A percentile compares a stretch with the other conserved stretches of the same genome.
phyloP scores from a whole-genome alignment of 2,329 filamentous ascomycete species.

The Botrytis sinoallii region DNA sequence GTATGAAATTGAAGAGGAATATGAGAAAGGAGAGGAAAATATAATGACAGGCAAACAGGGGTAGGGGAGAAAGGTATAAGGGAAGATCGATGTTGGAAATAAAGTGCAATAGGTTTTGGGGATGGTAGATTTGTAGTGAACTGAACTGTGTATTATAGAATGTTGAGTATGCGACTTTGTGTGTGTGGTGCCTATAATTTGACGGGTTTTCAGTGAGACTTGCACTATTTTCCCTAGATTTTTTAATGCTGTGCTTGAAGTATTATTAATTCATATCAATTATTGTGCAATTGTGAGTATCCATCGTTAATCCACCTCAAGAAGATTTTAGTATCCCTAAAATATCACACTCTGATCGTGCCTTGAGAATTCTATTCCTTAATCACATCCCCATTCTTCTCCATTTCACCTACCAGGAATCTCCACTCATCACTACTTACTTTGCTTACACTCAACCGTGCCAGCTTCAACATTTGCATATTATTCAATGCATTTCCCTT shows the following conservation, averaged over 20 bases:
- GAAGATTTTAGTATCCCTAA: neutral
- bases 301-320: neutral
- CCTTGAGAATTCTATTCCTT: neutral
- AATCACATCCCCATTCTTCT: conserved; percentile 21
- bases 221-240: neutral
- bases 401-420: conserved; percentile 17
- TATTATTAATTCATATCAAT: neutral
- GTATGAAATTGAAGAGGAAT: neutral
- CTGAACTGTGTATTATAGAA: neutral
- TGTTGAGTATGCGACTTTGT: neutral
- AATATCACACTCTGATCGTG: no score
- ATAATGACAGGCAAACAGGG: neutral
- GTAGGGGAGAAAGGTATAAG: neutral
- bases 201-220: neutral
- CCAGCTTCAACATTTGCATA: conserved; percentile 81
- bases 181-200: neutral
- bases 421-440: conserved; percentile 63
- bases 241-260: neutral
- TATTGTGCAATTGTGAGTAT: neutral
- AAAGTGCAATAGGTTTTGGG: neutral
- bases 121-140: neutral
- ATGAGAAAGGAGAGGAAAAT: neutral
- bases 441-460: conserved; percentile 75
- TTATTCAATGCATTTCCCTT: conserved; percentile 57
- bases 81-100: neutral